A percentile compares a stretch with the other conserved stretches of the same genome.
Conservation (phyloP, 495 filamentous ascomycete genomes). For the Penicillium cinerascens region DNA sequence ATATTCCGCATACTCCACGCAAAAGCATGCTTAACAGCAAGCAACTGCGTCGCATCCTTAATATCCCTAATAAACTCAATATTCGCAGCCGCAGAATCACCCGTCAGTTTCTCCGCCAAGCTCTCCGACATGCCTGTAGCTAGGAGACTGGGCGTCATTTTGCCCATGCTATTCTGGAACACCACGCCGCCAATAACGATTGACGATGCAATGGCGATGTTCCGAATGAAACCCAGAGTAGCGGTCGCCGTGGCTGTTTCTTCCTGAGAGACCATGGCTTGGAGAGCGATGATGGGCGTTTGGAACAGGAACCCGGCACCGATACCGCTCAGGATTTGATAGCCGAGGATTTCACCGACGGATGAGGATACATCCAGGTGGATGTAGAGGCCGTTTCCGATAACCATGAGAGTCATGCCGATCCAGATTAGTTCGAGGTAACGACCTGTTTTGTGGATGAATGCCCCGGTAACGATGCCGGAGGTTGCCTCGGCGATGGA, state of each 20-base stretch:
- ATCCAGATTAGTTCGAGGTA: constrained; percentile 56
- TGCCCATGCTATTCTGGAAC: constrained; percentile 63
- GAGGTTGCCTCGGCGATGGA: constrained; percentile 48
- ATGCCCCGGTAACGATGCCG: constrained; percentile 46
- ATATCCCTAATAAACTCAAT: constrained; percentile 44
- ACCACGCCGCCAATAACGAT: constrained; percentile 79
- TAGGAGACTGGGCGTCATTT: constrained; percentile 31
- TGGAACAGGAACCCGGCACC: constrained; percentile 48
- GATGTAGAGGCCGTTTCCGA: constrained; percentile 55
- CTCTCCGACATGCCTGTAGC: constrained; percentile 43
- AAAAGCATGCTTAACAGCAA: constrained; percentile 52
- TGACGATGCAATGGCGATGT: constrained; percentile 65
- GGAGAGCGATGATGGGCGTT: constrained; percentile 74
- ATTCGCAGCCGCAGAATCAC: constrained; percentile 50
- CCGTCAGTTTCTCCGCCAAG: constrained; percentile 41
- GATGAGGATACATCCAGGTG: constrained; percentile 35
- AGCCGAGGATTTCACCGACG: constrained; percentile 44
- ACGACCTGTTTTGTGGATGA: constrained; percentile 59
- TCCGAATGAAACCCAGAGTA: constrained; percentile 70
- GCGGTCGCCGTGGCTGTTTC: constrained; percentile 77
- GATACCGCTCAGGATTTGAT: constrained; percentile 61
- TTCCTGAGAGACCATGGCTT: constrained; percentile 61
- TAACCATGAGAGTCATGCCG: constrained; percentile 41
- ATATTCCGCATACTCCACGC: constrained; percentile 59
- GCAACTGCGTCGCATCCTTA: constrained; percentile 38